Evolutionary conservation across 2,329 filamentous ascomycete genomes (phyloP).

Genomic region (Colletotrichum acutatum): DNA sequence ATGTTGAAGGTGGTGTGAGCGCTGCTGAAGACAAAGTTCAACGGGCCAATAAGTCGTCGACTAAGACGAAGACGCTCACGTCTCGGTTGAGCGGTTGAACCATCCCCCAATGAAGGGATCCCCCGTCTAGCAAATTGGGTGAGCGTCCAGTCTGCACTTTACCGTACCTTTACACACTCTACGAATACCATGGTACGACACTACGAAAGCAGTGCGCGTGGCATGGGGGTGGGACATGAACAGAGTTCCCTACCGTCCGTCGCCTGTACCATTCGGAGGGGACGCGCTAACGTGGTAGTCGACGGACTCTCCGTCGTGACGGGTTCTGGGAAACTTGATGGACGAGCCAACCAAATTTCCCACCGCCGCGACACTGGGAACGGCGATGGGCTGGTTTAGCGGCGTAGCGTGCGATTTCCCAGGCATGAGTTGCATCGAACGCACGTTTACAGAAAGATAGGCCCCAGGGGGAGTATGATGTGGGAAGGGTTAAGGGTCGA

Average conservation of each 20-base stretch:
- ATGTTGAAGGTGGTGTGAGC: not conserved
- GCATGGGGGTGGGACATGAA: not conserved
- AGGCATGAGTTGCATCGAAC: conserved; percentile 1
- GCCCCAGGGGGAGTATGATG: not conserved
- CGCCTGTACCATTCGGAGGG: conserved; percentile 14
- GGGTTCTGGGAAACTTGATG: not conserved
- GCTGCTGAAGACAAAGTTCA: not conserved
- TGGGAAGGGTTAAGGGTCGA: not conserved
- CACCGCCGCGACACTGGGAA: conserved; percentile 21
- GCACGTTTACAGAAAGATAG: not conserved
- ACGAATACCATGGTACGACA: no score
- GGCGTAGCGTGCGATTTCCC: not conserved
- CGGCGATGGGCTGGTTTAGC: not conserved
- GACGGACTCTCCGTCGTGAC: conserved; percentile 23
- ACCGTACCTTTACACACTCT: no score
- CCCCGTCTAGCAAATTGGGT: not conserved
- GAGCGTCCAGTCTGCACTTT: no score
- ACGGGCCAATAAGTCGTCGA: conserved; percentile 2
- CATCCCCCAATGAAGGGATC: not conserved
- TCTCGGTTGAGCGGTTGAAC: conserved; percentile 14
- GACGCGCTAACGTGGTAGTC: conserved; percentile 19
- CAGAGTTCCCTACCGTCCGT: not conserved
- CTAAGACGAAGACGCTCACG: not conserved
- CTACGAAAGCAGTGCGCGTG: not conserved
- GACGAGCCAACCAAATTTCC: not conserved